These are phyloP conservation scores for Tolypocladium endophyticum DNA, from an alignment of 2,329 filamentous ascomycete genomes.

Conservation along the genomic window DNA sequence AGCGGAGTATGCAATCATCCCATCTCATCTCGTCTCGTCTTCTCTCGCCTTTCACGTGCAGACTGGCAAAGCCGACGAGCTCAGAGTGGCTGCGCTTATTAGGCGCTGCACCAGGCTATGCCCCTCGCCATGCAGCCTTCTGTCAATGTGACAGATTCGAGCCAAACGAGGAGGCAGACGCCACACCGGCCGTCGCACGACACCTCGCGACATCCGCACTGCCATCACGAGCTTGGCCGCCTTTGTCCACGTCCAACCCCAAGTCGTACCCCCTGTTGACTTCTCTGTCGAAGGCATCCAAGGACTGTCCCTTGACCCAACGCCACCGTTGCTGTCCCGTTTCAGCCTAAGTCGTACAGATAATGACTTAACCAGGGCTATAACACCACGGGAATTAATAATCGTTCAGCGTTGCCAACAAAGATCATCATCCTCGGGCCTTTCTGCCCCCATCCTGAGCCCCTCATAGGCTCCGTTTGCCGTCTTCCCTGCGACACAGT, in stretches of 20 bases:
- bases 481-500: neutral
- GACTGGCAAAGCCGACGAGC: neutral
- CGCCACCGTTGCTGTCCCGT: neutral
- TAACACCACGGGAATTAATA: neutral
- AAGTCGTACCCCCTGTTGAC: neutral
- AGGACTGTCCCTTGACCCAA: neutral
- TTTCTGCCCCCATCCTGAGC: neutral
- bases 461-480: neutral
- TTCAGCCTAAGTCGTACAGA: neutral
- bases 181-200: neutral
- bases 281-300: neutral
- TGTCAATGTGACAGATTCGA: neutral
- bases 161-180: neutral
- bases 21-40: neutral
- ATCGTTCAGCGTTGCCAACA: neutral
- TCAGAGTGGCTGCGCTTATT: neutral
- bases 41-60: neutral
- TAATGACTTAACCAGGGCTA: neutral
- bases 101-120: neutral
- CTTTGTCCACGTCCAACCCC: neutral
- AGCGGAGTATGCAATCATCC: neutral
- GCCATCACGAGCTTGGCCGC: neutral
- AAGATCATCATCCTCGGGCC: neutral
- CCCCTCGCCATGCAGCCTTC: neutral
- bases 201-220: neutral